These are phyloP conservation scores for Bisporella sp. DNA, from an alignment of 2,329 filamentous ascomycete genomes.

Conservation along the genomic window DNA sequence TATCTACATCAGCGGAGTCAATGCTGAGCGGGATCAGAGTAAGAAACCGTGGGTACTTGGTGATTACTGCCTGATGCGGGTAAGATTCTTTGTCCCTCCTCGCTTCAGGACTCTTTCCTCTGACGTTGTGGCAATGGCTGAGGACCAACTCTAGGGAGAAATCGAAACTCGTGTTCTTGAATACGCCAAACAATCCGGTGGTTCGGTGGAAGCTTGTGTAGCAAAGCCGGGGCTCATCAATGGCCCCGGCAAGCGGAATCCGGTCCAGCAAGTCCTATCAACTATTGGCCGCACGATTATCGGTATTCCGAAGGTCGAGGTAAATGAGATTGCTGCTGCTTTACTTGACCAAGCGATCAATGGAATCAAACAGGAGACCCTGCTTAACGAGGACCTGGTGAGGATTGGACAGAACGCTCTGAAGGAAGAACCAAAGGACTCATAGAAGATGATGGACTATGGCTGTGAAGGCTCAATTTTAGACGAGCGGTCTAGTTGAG, in stretches of 20 bases:
- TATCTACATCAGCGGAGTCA: conserved; percentile 41
- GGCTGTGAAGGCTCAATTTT: too few relatives aligned
- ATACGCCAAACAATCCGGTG: conserved; percentile 32
- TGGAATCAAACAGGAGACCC: conserved; percentile 40
- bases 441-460: too few relatives aligned
- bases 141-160: conserved; percentile 34
- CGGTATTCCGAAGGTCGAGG: conserved; percentile 29
- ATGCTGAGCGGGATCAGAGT: conserved; percentile 36
- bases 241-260: conserved; percentile 15
- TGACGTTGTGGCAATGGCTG: background rate
- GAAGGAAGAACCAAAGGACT: too few relatives aligned
- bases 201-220: conserved; percentile 31
- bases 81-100: conserved; percentile 21
- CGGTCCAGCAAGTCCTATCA: conserved; percentile 15
- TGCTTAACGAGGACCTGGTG: conserved; percentile 36
- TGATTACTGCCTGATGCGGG: conserved; percentile 41
- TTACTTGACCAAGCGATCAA: conserved; percentile 37
- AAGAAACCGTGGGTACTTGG: conserved; percentile 33
- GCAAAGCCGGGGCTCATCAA: conserved; percentile 38
- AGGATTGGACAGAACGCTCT: conserved; percentile 25
- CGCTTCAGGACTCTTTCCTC: background rate
- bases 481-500: too few relatives aligned
- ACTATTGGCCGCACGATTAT: conserved; percentile 16
- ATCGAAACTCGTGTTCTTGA: conserved; percentile 37
- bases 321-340: conserved; percentile 34